Conservation (phyloP, 2,329 filamentous ascomycete genomes). For the Exophiala lecanii-corni region DNA sequence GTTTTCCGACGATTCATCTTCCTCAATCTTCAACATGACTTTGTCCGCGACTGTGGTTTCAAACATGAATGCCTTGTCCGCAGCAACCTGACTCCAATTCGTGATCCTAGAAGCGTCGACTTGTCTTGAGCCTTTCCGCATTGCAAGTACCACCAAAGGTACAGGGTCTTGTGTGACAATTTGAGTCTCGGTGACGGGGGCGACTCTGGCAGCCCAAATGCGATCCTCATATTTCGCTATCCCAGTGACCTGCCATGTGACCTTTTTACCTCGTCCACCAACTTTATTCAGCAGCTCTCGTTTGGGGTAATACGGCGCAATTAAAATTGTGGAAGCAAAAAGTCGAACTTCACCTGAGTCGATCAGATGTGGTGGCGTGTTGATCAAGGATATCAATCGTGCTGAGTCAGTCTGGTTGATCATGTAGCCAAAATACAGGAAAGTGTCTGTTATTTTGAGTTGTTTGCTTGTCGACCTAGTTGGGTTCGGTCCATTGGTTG, state of each 20-base stretch:
- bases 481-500: slow-evolving; percentile 29
- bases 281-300: slow-evolving; percentile 72
- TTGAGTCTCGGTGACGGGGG: slow-evolving; percentile 62
- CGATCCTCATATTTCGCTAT: slow-evolving; percentile 70
- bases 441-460: slow-evolving; percentile 75
- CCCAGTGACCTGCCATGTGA: slow-evolving; percentile 78
- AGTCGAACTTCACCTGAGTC: slow-evolving; percentile 67
- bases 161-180: slow-evolving; percentile 75
- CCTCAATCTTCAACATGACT: slow-evolving; percentile 73
- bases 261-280: slow-evolving; percentile 77
- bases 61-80: slow-evolving; percentile 68
- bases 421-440: slow-evolving; percentile 91
- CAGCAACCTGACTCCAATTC: slow-evolving; percentile 72
- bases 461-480: slow-evolving; percentile 42
- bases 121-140: slow-evolving; percentile 69
- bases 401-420: slow-evolving; percentile 68
- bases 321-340: slow-evolving; percentile 86
- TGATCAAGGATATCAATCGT: slow-evolving; percentile 60
- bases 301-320: slow-evolving; percentile 72
- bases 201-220: slow-evolving; percentile 80
- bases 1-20: slow-evolving; percentile 49
- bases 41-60: slow-evolving; percentile 85
- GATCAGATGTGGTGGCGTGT: slow-evolving; percentile 56
- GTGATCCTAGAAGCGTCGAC: slow-evolving; percentile 76
- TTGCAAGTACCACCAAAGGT: slow-evolving; percentile 77